Evolutionary conservation across 192 early-diverging fungal genomes (phyloP), one percentile per base, ranked within the genome.

Genomic region (Linderina pennispora): DNA sequence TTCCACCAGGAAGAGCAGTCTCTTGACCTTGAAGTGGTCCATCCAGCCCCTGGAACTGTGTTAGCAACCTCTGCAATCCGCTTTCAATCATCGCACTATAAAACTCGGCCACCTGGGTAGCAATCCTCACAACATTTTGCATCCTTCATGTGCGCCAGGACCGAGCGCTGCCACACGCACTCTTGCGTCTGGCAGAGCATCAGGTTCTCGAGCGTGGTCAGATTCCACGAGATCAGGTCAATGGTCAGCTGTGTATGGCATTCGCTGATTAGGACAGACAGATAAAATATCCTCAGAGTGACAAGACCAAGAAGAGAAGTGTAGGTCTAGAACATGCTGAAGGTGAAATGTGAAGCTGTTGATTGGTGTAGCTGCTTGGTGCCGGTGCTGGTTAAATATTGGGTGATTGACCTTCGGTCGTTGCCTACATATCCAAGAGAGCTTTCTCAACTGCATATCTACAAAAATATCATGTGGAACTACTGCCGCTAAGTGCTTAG

Each of bases 121-220:
- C 90, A 16, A 97, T 77, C 23, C 82, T 77, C 23, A 88, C 80
- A 41, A 94, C 75, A 5, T 79, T 77, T 63, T 1, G 74, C 79
- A 46, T 92, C 83, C 48, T 88, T 89, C 58, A 91, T 81, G 34
- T 86, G 81, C 55, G 84, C 88, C 55, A 80, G 48, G 5, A 88
- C 82, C 3, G 91, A 87, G 40, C 92, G 86, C 31, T 83, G 82
- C 88, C 90, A 92, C 20, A 86, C 89, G 49, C 89, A 92, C 62
- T 94, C 94, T 53, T 95, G 92, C 19, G 94, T 92, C 56, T 95
- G 94, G 8, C 89, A 89, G 2, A 95, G 72, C 88, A 90, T 94
- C n/a, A 88, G 56, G 48, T 81, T 78, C 15, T 81, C 75, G 1
- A 81, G 62, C 1, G 84, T 80, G 9, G 75, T 65, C 7, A 97